Evolutionary conservation across 371 early-diverging fungal species (phyloP), one percentile per base, ranked within the genome.

Genomic region (Rhizomucor pusillus): DNA sequence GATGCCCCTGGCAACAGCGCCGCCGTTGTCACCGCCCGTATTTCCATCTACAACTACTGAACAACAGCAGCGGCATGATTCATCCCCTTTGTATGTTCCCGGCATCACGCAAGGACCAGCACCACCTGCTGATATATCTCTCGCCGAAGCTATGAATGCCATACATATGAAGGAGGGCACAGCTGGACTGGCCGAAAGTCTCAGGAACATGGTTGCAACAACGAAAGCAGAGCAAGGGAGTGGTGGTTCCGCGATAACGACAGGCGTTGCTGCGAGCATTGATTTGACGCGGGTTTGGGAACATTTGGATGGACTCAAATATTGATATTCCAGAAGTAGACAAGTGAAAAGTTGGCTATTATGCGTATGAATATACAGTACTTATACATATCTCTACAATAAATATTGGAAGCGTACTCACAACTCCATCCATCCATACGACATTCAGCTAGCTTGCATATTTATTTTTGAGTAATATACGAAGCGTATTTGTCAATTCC

Each of bases 131-230:
- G 47, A 46, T 37, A 35, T 45, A 20, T 37, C 14, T 16, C 50
- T 57, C 35, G 37, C 44, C 2, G 52, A 57, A 25, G 50, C 57
- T 29, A 39, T 51, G 29, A 51, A 50, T 13, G 24, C 20, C 6
- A 57, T 57, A 29, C 34, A 45, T 2, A 24, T 57, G 29, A 45
- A 37, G 2, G 53, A 59, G 35, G 59, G 53, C 16, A 49, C 60
- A 60, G 60, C 60, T 54, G 60, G 54, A 18, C 60, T 60, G 60
- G 50, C 54, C 43, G 29, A 29, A 3, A 7, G 29, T 29, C 7
- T 29, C 29, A 29, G 29, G 29, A 29, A 29, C 29, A 7, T 29
- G 7, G 29, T 29, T 7, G 29, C 29, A 7, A n/a, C n/a, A n/a
- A n/a, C n/a, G n/a, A n/a, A n/a, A n/a, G 29, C 5, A 29, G 29